Evolutionary conservation across 1,139 yeast genomes (phyloP), one percentile per base, ranked within the genome.

Genomic region (Diutina pseudorugosa): DNA sequence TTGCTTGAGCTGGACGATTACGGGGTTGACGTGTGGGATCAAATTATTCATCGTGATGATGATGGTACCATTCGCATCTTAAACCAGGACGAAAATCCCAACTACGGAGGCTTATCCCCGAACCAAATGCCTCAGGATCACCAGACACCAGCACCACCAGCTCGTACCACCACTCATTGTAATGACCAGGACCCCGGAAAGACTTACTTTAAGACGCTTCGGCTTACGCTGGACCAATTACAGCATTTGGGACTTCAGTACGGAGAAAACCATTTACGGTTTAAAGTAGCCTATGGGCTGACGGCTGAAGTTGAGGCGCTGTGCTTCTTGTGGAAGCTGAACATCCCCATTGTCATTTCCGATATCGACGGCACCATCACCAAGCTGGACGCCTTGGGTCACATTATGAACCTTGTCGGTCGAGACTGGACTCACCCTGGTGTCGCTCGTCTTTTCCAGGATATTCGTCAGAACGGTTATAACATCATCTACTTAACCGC

Each of bases 341-440:
- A 82, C 54, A 83, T 85, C 0, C 98, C 98, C 1, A 86, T 93
- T 52, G 98, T 94, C 4, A 93, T 93, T 44, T 89, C 97, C 9
- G 99, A 94, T 69, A 93, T 94, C 56, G 99, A 94, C 66, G 99
- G 99, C 18, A 94, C 99, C 1, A 94, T 94, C 58, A 94, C 99
- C 27, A 90, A 90, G 65, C 89, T 97, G 0, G 99, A 94, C 70
- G 98, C 98, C 0, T 72, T 94, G 60, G 99, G 99, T 4, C 99
- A 94, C 68, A 94, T 94, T 1, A 72, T 93, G 65, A 91, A 95
- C 41, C 83, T 93, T 79, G 73, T 94, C 51, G 99, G 99, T 2
- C 79, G 90, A 59, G 99, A 94, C 69, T 94, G 98, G 98, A 94
- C 98, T 0, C 99, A 94, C 65, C 80, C 83, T 1, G 99, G 98